Evolutionary conservation across 129 eudicot genomes (phyloP).

Genomic region (Artemisia argyi): DNA sequence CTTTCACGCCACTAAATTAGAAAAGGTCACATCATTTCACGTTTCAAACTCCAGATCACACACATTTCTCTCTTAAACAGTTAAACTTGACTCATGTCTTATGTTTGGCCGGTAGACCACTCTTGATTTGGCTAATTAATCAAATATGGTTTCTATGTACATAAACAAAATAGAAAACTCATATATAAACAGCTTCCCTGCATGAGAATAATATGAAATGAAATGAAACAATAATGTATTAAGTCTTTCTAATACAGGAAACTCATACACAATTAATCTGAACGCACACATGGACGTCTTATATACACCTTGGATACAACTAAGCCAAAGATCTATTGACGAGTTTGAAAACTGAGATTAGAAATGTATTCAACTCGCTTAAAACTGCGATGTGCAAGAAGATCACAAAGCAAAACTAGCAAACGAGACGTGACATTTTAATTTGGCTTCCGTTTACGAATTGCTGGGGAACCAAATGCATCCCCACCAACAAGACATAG

Average conservation of each 20-base stretch:
- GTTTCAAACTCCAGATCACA: no score
- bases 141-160: neutral
- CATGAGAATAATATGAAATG: no score
- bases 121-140: neutral
- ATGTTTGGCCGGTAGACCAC: no score
- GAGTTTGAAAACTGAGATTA: neutral
- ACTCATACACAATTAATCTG: slow-evolving; percentile 8
- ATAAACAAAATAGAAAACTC: no score
- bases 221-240: neutral
- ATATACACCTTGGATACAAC: neutral
- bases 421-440: slow-evolving; percentile 21
- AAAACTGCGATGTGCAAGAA: slow-evolving; percentile 14
- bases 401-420: slow-evolving; percentile 7
- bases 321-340: neutral
- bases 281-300: no score
- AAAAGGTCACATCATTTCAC: no score
- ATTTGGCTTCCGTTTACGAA: slow-evolving; percentile 43
- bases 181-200: no score
- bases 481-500: slow-evolving; percentile 47
- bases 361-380: slow-evolving; percentile 21
- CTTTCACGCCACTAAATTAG: no score
- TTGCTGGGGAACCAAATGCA: slow-evolving; percentile 31
- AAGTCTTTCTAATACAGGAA: neutral
- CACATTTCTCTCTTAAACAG: no score
- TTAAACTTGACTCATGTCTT: no score